phyloP scores from a whole-genome alignment of 1,284 basidiomycete species.

The Boletus sp. region DNA sequence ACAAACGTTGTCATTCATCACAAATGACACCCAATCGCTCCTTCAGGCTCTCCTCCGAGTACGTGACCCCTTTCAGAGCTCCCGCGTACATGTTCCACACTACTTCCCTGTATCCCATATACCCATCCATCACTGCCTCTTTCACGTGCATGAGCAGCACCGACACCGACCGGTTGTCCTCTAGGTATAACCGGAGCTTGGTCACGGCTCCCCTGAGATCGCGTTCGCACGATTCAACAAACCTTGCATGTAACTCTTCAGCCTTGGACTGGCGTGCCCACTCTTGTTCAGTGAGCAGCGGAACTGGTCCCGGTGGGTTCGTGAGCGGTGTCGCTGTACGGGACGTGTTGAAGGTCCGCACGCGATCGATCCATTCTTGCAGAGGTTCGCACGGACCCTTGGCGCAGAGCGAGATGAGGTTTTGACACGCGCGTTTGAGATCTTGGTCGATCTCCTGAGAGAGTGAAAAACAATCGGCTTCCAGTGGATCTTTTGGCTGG shows the following conservation, averaged over 20 bases:
- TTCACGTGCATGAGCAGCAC: slow-evolving; percentile 75
- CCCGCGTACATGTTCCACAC: slow-evolving; percentile 41
- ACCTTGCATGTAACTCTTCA: slow-evolving; percentile 48
- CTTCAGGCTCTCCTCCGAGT: slow-evolving; percentile 37
- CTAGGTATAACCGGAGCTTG: slow-evolving; percentile 69
- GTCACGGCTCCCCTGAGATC: slow-evolving; percentile 55
- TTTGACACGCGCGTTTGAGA: slow-evolving; percentile 78
- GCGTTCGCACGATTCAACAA: slow-evolving; percentile 48
- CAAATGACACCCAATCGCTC: slow-evolving; percentile 27
- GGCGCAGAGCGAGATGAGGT: slow-evolving; percentile 67
- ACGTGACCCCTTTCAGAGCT: slow-evolving; percentile 33
- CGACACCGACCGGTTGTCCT: slow-evolving; percentile 71
- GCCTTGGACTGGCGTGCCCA: slow-evolving; percentile 50
- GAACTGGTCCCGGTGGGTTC: slow-evolving; percentile 14
- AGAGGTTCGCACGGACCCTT: slow-evolving; percentile 50
- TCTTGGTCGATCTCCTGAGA: slow-evolving; percentile 77
- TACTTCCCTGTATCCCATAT: slow-evolving; percentile 61
- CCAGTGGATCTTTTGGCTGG: neutral
- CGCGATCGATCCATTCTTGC: slow-evolving; percentile 55
- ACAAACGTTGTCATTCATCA: slow-evolving; percentile 16
- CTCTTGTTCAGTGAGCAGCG: slow-evolving; percentile 31
- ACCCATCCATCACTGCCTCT: slow-evolving; percentile 71
- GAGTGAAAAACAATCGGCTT: neutral
- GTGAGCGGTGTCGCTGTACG: slow-evolving; percentile 14
- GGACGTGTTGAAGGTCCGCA: slow-evolving; percentile 34